Evolutionary conservation across 2,329 filamentous ascomycete genomes (phyloP).

Genomic region (Pseudocercospora vitis): DNA sequence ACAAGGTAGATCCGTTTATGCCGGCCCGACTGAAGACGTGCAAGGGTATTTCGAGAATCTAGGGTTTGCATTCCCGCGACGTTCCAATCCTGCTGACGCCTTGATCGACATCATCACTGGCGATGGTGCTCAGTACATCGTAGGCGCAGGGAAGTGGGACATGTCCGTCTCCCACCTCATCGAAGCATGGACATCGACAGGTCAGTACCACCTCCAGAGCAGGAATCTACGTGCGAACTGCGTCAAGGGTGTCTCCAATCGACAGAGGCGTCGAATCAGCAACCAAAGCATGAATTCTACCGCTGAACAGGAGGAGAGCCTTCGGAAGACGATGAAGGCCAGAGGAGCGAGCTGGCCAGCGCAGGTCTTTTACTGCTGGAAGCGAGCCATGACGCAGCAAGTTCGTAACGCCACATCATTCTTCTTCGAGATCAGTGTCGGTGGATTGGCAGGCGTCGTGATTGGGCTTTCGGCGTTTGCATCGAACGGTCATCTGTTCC

Average conservation of each 20-base stretch:
- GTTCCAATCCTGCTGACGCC: constrained; percentile 57
- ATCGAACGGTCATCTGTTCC: constrained; percentile 55
- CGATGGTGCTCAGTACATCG: constrained; percentile 53
- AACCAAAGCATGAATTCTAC: constrained; percentile 39
- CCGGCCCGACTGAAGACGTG: constrained; percentile 48
- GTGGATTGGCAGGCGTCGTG: constrained; percentile 53
- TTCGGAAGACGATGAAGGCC: constrained; percentile 50
- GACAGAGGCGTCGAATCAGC: constrained; percentile 28
- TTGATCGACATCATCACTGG: constrained; percentile 64
- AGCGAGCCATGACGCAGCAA: constrained; percentile 58
- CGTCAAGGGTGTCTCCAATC: constrained; percentile 7
- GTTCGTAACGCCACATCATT: constrained; percentile 54
- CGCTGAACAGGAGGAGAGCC: constrained; percentile 43
- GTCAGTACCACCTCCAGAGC: constrained; percentile 23
- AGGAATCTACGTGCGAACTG: constrained; percentile 13
- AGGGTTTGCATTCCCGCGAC: constrained; percentile 52
- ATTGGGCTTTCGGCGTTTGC: constrained; percentile 56
- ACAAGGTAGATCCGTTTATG: constrained; percentile 57
- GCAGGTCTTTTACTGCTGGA: constrained; percentile 56
- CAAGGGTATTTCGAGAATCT: constrained; percentile 54
- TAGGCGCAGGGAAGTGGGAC: constrained; percentile 31
- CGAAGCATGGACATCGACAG: constrained; percentile 45
- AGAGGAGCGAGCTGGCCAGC: constrained; percentile 52
- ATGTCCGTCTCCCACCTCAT: constrained; percentile 54
- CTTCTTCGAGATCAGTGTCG: constrained; percentile 57